Base-by-base conservation (phyloP, 345 rosid species). In the Salix purpurea region DNA sequence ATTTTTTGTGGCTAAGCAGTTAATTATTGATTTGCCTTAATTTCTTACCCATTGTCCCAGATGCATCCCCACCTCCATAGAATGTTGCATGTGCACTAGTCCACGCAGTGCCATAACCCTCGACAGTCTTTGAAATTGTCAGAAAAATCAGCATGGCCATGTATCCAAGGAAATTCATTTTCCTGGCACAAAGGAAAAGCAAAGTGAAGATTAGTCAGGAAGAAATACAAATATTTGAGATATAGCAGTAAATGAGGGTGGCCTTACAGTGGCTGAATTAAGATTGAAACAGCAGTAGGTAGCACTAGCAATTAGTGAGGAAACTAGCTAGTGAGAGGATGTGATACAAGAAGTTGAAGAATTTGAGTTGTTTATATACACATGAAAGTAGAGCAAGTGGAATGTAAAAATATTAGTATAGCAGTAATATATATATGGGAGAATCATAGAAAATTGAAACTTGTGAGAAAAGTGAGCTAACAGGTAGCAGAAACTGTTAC, bases 1-100 rank as follows among this genome's bases (percentile, higher is more conserved):
- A 39, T 39, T 39, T 10, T 1, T 7, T 39, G 42, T 39, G 42
- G 42, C 11, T 39, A 39, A 39, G 2, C 11, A 39, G 11, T 39
- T 39, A 39, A 39, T 39, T 39, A 21, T 56, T 7, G 1, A 21
- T 56, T 21, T 56, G 10, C 69, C 23, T 66, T 34, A 14, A 34
- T 48, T 42, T 16, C 81, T 42, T 77, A 83, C 90, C 88, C 87
- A 87, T 81, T 21, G 89, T 87, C 16, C 86, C 88, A 56, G 89
- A 87, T 34, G 89, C 88, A 70, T 87, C 89, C n/a, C 83, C 67
- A n/a, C 87, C 86, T 18, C 89, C 88, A 73, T 85, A 87, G 85
- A 87, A 87, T 32, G 89, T 86, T 58, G 89, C 89, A 68, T 84
- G 89, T n/a, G 89, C 87, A 74, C 62, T 2, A 40, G 74, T 77